Evolutionary conservation across 1,139 yeast genomes (phyloP), one percentile per base, ranked within the genome.

Genomic region (Wickerhamomyces sp.): DNA sequence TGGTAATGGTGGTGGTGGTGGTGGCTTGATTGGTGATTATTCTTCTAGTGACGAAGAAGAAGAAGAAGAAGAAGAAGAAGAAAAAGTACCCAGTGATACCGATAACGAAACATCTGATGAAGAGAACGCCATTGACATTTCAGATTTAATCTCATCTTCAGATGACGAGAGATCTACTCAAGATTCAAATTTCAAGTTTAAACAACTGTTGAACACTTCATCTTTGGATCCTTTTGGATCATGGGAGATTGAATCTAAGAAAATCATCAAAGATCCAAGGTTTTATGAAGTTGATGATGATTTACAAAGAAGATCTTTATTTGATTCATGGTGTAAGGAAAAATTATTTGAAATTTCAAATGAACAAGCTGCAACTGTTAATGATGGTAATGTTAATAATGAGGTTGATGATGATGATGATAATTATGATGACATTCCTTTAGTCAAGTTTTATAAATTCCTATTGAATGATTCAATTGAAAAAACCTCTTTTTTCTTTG

Each of bases 161-260:
- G 29, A 28, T 9, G 32, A 15, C n/a, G 28, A 23, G 5, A 16
- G 11, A 14, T 20, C 40, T 6, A 8, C 19, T 11, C 23, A 22
- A 28, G 13, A 5, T 6, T 21, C 36, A 22, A 15, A 35, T 25
- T 10, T n/a, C 10, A 19, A 23, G 16, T 63, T 63, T 38, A 29
- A 50, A 16, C 38, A 44, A 11, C 44, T 70, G 45, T 52, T 71
- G 10, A 44, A 47, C 8, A 51, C 47, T 6, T 21, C 39, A 5
- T 19, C 47, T 0, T 41, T 68, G 4, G 64, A 70, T 39, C 70
- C 74, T 1, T 69, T 47, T 39, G 57, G 67, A 4, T 49, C 70
- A 1, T 75, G 77, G 74, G 75, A 70, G 26, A 48, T 56, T 0
- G 78, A 71, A 44, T 54, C 62, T n/a, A 49, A 55, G 6, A 59